Evolutionary conservation across 106 monocot species (phyloP), one percentile per base, ranked within the genome.

Genomic region (Allium cepa): DNA sequence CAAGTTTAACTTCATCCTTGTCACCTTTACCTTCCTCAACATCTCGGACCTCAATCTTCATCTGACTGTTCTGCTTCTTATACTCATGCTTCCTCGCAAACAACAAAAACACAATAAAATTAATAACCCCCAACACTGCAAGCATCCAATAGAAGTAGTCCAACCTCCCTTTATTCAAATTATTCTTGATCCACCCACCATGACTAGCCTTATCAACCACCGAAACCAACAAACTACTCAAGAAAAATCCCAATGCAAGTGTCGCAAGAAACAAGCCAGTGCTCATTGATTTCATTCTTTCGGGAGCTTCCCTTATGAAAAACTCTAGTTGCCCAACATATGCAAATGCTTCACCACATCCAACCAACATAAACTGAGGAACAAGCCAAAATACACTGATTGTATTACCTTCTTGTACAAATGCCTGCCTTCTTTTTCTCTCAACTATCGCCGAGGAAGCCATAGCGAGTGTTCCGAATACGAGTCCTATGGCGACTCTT

Each of bases 201-300:
- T 73, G 17, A 14, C 46, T 64, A 4, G 65, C 68, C 60, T 79
- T 78, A 8, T 84, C 90, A 8, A 82, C 8, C 13, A 64, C 17
- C 6, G 82, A 72, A 14, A 94, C 94, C 59, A 94, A 64, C 60
- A 75, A 47, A 17, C 90, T 84, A 74, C 94, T 94, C 0, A 90
- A 18, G 63, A 94, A 94, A 84, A 94, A 94, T 1, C 94, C 94
- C 78, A 94, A 66, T 9, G 94, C 77, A 12, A 94, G 15, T 0
- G 94, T 94, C 55, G 85, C 70, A 1, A 94, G 80, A 77, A 94
- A 94, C 16, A 94, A 60, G 0, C 80, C 94, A 3, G 94, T 94
- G 80, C 94, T 94, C 94, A 94, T 90, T 3, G 94, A 87, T 71
- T 94, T 94, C 94, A 94, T 94, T 69, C 84, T 71, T 53, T 81